phyloP scores from a whole-genome alignment of 176 grass and related monocot species.

The Chloris gayana region DNA sequence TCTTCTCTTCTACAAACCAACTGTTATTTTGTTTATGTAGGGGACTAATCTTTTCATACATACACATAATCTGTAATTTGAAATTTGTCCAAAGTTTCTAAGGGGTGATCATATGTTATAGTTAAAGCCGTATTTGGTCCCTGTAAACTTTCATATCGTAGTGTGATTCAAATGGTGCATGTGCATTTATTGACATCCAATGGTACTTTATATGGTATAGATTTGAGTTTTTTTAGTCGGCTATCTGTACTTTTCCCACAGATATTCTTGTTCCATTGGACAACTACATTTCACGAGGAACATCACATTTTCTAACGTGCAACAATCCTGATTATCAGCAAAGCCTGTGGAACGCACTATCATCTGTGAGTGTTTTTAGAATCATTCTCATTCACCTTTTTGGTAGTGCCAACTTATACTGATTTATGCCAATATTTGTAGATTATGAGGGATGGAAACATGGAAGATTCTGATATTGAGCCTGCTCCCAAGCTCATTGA shows the following conservation, averaged over 20 bases:
- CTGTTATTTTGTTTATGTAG: conserved; percentile 5
- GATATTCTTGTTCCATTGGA: conserved; percentile 94
- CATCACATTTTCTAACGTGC: conserved; percentile 78
- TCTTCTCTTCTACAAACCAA: neutral
- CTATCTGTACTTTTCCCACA: conserved; percentile 25
- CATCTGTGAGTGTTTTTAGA: conserved; percentile 52
- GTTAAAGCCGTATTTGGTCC: neutral
- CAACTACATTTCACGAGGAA: conserved; percentile 84
- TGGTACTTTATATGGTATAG: no score
- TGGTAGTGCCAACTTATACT: conserved; percentile 9
- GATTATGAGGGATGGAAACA: conserved; percentile 83
- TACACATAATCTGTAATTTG: neutral
- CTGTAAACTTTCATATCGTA: no score
- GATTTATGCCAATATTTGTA: conserved; percentile 35
- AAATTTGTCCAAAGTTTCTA: neutral
- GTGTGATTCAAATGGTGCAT: no score
- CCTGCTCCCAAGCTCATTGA: conserved; percentile 89
- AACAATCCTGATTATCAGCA: conserved; percentile 91
- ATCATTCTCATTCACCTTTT: neutral
- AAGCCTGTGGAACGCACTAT: conserved; percentile 81
- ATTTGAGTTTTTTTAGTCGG: conserved; percentile 5
- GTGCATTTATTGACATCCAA: no score
- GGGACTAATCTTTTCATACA: neutral
- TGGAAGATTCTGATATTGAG: conserved; percentile 88
- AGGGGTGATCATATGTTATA: neutral